Conservation (phyloP, 1,284 basidiomycete species). For the Flammula alnicola region DNA sequence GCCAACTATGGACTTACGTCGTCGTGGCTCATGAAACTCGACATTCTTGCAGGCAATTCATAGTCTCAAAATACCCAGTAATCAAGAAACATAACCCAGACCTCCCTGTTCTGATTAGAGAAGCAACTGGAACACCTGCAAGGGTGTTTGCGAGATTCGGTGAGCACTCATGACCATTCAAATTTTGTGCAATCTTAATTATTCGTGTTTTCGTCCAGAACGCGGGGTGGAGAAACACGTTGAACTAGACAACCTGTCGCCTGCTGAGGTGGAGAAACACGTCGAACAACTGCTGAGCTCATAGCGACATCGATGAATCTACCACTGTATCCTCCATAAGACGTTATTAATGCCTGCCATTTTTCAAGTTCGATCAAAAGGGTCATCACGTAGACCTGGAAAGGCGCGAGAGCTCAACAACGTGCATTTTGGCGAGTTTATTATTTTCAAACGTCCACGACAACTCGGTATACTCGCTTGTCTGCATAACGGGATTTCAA, state of each 20-base stretch:
- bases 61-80: slow-evolving; percentile 77
- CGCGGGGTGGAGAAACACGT: slow-evolving; percentile 81
- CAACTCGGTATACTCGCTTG: no score
- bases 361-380: no score
- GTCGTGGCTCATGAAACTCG: slow-evolving; percentile 4
- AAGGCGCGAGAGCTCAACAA: no score
- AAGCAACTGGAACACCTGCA: slow-evolving; percentile 88
- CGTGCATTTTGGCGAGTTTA: no score
- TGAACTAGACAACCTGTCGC: slow-evolving; percentile 78
- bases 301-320: slow-evolving; percentile 26
- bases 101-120: slow-evolving; percentile 87
- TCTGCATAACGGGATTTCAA: no score
- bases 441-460: background rate
- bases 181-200: background rate
- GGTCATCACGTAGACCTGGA: no score
- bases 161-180: slow-evolving; percentile 51
- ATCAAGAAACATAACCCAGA: slow-evolving; percentile 92
- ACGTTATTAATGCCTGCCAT: background rate
- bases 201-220: slow-evolving; percentile 48
- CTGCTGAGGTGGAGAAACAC: slow-evolving; percentile 72
- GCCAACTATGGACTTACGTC: background rate
- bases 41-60: slow-evolving; percentile 73
- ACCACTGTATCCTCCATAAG: background rate
- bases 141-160: slow-evolving; percentile 91
- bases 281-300: slow-evolving; percentile 63